Conservation (phyloP, 176 grass and related monocot genomes). For the Cocos nucifera region DNA sequence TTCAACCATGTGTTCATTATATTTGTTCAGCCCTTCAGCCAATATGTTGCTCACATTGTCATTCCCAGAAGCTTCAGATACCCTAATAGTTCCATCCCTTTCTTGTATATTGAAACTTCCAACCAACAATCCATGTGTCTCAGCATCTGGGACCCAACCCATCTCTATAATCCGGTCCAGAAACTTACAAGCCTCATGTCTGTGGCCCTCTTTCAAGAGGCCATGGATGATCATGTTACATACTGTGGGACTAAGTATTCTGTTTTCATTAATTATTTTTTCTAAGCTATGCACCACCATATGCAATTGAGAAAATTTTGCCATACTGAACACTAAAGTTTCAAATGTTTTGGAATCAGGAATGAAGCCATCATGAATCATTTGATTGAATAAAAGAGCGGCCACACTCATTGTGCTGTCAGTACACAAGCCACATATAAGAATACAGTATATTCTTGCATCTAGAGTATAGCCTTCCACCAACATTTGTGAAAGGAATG, state of each 20-base stretch:
- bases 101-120: conserved; percentile 17
- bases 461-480: conserved; percentile 43
- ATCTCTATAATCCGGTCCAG: conserved; percentile 60
- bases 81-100: conserved; percentile 9
- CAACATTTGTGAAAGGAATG: conserved; percentile 48
- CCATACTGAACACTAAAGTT: conserved; percentile 30
- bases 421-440: conserved; percentile 34
- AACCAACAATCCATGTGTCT: conserved; percentile 40
- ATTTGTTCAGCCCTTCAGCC: conserved; percentile 32
- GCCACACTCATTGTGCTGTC: conserved; percentile 24
- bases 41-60: conserved; percentile 53
- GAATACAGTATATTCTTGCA: conserved; percentile 22
- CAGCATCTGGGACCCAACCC: conserved; percentile 53
- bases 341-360: conserved; percentile 48
- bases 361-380: conserved; percentile 37
- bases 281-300: conserved; percentile 37
- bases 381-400: conserved; percentile 46
- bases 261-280: conserved; percentile 24
- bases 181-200: conserved; percentile 43
- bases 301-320: conserved; percentile 33
- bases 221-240: conserved; percentile 48
- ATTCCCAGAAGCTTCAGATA: conserved; percentile 9
- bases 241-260: conserved; percentile 29
- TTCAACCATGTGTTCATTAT: too few species aligned
- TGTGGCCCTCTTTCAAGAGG: conserved; percentile 51